Base-by-base conservation (phyloP, 345 rosid species). In the Physaria fendleri region DNA sequence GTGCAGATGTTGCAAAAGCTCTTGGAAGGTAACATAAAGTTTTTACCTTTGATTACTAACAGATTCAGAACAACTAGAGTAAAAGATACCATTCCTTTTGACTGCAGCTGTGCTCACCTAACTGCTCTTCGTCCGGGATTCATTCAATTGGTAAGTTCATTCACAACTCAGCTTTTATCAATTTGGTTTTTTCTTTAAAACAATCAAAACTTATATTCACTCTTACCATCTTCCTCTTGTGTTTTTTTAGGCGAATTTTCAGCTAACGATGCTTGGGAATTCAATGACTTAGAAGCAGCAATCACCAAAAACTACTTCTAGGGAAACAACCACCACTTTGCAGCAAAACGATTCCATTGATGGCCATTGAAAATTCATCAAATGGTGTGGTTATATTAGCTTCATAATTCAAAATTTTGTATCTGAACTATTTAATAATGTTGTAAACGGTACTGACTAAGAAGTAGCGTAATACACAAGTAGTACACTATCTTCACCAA, bases 91-190 rank as follows among this genome's bases (percentile, higher is more conserved):
- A 40, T 64, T 22, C 35, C n/a, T 15, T 62, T 48, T 70, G 23
- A 13, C 52, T 69, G 71, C 88, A 93, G 99, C 66, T 93, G 95
- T 74, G 95, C 99, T 68, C 99, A 93, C 69, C 80, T 89, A 61
- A 86, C 85, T 45, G 89, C 94, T 70, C 85, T 93, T n/a, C 80
- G 91, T 37, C 84, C 97, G 81, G 99, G n/a, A n/a, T n/a, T n/a
- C n/a, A 89, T 77, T 93, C 91, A 34, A 93, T 93, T 4, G 99
- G 99, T 83, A 73, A 37, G 48, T 75, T 62, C 13, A 23, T 45
- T 45, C 18, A 8, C 33, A 48, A 57, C 22, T 54, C 49, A 18
- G 21, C 20, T 33, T 57, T n/a, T 57, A 57, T 44, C n/a, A 22
- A 1, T 59, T 25, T 30, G 25, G 46, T 22, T 32, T 50, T 55